Conservation (phyloP, 331 rosid genomes). For the Dryas integrifolia region DNA sequence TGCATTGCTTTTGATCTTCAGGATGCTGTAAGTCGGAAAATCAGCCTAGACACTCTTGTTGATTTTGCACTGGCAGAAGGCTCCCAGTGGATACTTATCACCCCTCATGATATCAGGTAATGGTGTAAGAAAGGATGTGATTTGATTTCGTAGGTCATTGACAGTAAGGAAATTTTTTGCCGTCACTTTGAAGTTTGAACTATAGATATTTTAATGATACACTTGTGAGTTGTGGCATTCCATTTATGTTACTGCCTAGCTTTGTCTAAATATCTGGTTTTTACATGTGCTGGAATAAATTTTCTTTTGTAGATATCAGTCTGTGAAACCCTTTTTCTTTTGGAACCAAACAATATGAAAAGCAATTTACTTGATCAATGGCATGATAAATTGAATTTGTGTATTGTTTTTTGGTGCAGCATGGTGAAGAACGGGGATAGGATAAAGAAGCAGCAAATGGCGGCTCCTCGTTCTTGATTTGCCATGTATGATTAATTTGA, state of each 20-base stretch:
- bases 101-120: slow-evolving; percentile 94
- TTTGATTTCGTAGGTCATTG: no score
- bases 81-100: slow-evolving; percentile 93
- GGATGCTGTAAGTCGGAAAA: slow-evolving; percentile 96
- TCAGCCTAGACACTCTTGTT: slow-evolving; percentile 84
- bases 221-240: no score
- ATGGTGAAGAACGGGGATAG: slow-evolving; percentile 64
- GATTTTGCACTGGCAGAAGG: slow-evolving; percentile 82
- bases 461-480: slow-evolving; percentile 77
- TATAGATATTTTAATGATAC: no score
- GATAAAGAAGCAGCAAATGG: slow-evolving; percentile 85
- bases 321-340: not conserved
- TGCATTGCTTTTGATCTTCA: slow-evolving; percentile 31
- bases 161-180: no score
- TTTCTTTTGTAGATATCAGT: not conserved
- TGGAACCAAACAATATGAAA: not conserved
- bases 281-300: not conserved
- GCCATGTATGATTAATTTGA: not conserved
- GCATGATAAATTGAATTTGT: not conserved
- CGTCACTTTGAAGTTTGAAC: no score
- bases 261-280: not conserved
- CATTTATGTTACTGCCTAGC: no score
- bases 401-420: slow-evolving; percentile 40
- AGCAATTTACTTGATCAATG: not conserved
- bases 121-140: not conserved